phyloP scores from a whole-genome alignment of 202 grass and related monocot species.

The Setaria italica region DNA sequence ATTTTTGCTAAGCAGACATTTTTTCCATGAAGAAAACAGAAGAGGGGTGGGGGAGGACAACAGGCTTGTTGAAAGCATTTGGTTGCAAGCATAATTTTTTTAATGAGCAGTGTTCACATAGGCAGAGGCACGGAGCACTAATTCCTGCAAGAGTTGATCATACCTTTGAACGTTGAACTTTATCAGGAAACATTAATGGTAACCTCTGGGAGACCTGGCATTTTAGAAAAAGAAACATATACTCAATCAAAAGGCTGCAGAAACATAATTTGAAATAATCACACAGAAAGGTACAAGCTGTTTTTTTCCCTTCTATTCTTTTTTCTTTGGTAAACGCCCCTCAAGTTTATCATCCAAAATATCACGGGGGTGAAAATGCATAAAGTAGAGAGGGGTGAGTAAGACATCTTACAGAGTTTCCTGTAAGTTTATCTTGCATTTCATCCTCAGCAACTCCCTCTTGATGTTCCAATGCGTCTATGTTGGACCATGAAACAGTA shows the following conservation, averaged over 20 bases:
- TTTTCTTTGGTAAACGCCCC: background rate
- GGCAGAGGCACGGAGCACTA: background rate
- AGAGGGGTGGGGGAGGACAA: background rate
- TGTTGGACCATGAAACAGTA: conserved; percentile 41
- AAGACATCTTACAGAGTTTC: conserved; percentile 64
- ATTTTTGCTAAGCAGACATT: conserved; percentile 9
- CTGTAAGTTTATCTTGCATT: conserved; percentile 58
- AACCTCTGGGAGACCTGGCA: conserved; percentile 83
- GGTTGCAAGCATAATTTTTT: background rate
- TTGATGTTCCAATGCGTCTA: conserved; percentile 62
- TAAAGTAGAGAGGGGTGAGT: background rate
- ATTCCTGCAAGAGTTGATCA: conserved; percentile 33
- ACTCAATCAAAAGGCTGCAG: conserved; percentile 35
- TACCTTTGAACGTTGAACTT: conserved; percentile 98
- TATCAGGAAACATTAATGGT: conserved; percentile 83
- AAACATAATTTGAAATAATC: conserved; percentile 32
- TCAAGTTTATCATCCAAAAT: conserved; percentile 28
- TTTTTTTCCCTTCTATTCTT: background rate
- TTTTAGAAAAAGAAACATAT: conserved; percentile 32
- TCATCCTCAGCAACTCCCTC: conserved; percentile 62
- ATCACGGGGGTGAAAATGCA: background rate
- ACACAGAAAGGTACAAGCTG: background rate
- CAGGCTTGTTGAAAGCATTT: conserved; percentile 15
- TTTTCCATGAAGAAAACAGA: conserved; percentile 5
- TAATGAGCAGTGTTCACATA: conserved; percentile 19